Base-by-base conservation (phyloP, 306 rosid species). In the Lotus japonicus region DNA sequence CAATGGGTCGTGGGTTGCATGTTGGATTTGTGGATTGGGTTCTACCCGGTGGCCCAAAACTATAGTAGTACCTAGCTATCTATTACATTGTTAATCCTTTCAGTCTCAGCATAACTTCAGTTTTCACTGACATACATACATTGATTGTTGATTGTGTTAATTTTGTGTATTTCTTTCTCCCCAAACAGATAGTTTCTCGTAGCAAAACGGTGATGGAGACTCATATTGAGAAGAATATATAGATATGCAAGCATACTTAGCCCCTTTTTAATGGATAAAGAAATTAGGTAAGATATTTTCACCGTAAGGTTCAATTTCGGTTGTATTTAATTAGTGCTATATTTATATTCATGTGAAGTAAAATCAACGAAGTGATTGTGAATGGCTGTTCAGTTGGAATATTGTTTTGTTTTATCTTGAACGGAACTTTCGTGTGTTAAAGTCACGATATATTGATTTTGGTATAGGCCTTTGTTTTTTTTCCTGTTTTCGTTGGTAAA, bases 131-230 rank as follows among this genome's bases (percentile, higher is more conserved):
- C 31, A 26, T 26, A 31, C 33, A 28, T 28, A 5, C 12, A 39
- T 58, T 58, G 73, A 43, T 44, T 57, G 57, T 58, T 58, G 73
- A 43, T 44, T 57, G 57, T 17, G 46, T 65, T 26, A 45, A 15
- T 26, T 26, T 45, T 57, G 58, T 17, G 48, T 65, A 21, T 42
- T 41, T 73, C 4, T 46, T 51, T 63, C 44, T 57, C 33, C 13
- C 10, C 2, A 4, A 39, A 18, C 77, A 74, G 83, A 68, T 9
- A 74, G 64, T 48, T 71, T 62, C 68, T 62, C 73, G 9, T 79
- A 73, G 73, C 68, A 55, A 41, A 41, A 46, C 17, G 28, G 46
- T 36, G 77, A 56, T 46, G 64, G 79, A 73, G 64, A 60, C 33
- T 36, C 23, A 7, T 33, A 15, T 52, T 19, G 9, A 5, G 75